Percentiles rank a stretch among this genome's conserved stretches.
Conservation (phyloP, 164 flowering plant genomes). For the Akebia trifoliata region DNA sequence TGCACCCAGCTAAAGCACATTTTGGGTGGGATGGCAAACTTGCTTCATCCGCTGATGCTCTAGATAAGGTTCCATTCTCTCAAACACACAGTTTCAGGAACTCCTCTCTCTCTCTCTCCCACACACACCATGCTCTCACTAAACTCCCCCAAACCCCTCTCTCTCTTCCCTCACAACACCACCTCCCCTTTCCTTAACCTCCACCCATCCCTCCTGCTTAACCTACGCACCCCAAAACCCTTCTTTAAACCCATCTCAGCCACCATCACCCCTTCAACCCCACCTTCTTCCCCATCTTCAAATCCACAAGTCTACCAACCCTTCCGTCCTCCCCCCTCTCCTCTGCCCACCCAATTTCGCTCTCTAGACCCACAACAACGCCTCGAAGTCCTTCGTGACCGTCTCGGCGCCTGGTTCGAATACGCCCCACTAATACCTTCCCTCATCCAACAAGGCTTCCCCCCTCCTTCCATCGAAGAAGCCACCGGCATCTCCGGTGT, state of each 20-base stretch:
- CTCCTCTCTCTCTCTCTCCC: not conserved
- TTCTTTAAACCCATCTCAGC: slow-evolving; percentile 31
- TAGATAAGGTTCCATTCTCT: slow-evolving; percentile 9
- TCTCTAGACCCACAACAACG: slow-evolving; percentile 44
- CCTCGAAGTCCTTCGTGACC: slow-evolving; percentile 57
- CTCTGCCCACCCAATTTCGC: slow-evolving; percentile 48
- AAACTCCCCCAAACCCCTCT: slow-evolving; percentile 18
- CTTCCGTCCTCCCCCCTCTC: slow-evolving; percentile 71
- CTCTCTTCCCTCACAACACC: slow-evolving; percentile 12
- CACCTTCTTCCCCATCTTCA: slow-evolving; percentile 10
- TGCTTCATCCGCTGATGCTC: no score
- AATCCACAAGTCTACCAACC: slow-evolving; percentile 63
- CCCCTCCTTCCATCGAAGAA: slow-evolving; percentile 65
- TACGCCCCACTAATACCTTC: slow-evolving; percentile 74
- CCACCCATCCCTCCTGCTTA: slow-evolving; percentile 10
- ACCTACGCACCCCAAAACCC: slow-evolving; percentile 6
- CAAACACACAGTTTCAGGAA: not conserved
- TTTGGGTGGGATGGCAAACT: no score
- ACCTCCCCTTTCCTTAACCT: slow-evolving; percentile 9
- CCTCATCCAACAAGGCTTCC: slow-evolving; percentile 59
- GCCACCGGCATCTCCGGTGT: slow-evolving; percentile 76
- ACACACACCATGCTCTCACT: slow-evolving; percentile 25
- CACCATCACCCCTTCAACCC: slow-evolving; percentile 16
- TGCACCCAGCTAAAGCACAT: no score
- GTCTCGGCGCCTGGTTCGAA: slow-evolving; percentile 83